Base-by-base conservation (phyloP, 2,329 filamentous ascomycete species). In the Ophiocordyceps camponoti-saundersi region DNA sequence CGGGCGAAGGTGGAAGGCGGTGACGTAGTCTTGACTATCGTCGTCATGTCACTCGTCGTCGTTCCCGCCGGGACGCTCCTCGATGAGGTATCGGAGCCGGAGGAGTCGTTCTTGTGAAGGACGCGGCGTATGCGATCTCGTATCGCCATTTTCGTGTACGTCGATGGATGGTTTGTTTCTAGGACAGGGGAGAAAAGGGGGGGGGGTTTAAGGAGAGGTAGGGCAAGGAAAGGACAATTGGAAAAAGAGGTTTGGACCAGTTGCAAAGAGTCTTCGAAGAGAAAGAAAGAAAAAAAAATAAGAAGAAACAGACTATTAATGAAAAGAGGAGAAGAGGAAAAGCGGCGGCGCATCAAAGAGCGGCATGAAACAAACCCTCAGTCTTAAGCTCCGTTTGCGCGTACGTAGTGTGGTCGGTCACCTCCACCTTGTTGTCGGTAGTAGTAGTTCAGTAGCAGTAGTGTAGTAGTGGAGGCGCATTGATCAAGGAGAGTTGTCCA, bases 101-200 rank as follows among this genome's bases (percentile, higher is more conserved):
- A 59, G 42, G 56, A 54, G 45, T 58, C 55, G 29, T 65, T 65
- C 52, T 58, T 60, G 59, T 63, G 65, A 53, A 65, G 51, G 36
- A 55, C 64, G 53, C 65, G 64, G 50, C 65, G 65, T 50, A 68
- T 60, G 34, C 62, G 62, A 42, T 68, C 65, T 48, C 65, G 62
- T 46, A 68, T 67, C 40, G 65, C 58, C 65, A 68, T 68, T 13
- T 34, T 34, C 5, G 5, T 5, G 6, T 13, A 5, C 11, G 6
- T 11, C 4, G 5, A 6, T 34, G 11, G 3, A 6, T 13, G 6
- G 5, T 34, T 16, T 16, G 3, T 11, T 34, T 16, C 11, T 16
- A 36, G n/a, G 6, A 36, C 6, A 15, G 32, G 32, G 6, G 16
- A n/a, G n/a, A n/a, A n/a, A n/a, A n/a, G n/a, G n/a, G n/a, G n/a